Percentiles rank a stretch among this genome's conserved stretches.
Evolutionary conservation across 2,329 filamentous ascomycete genomes (phyloP).

Genomic region (Alternaria longipes): DNA sequence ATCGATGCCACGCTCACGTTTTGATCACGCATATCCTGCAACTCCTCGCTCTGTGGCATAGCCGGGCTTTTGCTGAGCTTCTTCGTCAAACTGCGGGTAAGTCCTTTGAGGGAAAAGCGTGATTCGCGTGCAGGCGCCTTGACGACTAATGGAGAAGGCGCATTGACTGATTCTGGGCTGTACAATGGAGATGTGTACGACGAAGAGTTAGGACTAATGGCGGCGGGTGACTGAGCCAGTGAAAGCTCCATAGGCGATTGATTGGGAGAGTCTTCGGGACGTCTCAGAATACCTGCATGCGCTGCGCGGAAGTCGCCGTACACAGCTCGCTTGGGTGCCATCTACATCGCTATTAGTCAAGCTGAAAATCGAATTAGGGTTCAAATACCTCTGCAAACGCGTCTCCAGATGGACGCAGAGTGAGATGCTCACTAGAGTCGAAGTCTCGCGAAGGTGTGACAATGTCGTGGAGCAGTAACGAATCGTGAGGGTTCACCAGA

Average conservation of each 20-base stretch:
- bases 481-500: constrained; percentile 51
- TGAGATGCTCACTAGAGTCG: constrained; percentile 46
- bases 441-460: constrained; percentile 49
- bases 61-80: constrained; percentile 32
- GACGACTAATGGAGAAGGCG: constrained; percentile 31
- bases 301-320: constrained; percentile 44
- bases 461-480: constrained; percentile 47
- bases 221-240: constrained; percentile 36
- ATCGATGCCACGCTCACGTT: constrained; percentile 20
- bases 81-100: constrained; percentile 42
- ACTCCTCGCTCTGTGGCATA: constrained; percentile 28
- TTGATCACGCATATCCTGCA: constrained; percentile 31
- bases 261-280: constrained; percentile 25
- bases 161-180: constrained; percentile 34
- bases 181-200: constrained; percentile 38
- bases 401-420: constrained; percentile 37
- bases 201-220: constrained; percentile 40
- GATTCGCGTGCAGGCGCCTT: constrained; percentile 33
- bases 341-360: constrained; percentile 27
- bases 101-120: constrained; percentile 43
- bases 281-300: constrained; percentile 40
- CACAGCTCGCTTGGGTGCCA: constrained; percentile 43
- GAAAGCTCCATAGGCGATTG: constrained; percentile 30
- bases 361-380: neutral
- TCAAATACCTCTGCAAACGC: constrained; percentile 29